A percentile compares a stretch with the other conserved stretches of the same genome.
Evolutionary conservation across 1,284 basidiomycete genomes (phyloP).

Genomic region (Rhodotorula sp.): DNA sequence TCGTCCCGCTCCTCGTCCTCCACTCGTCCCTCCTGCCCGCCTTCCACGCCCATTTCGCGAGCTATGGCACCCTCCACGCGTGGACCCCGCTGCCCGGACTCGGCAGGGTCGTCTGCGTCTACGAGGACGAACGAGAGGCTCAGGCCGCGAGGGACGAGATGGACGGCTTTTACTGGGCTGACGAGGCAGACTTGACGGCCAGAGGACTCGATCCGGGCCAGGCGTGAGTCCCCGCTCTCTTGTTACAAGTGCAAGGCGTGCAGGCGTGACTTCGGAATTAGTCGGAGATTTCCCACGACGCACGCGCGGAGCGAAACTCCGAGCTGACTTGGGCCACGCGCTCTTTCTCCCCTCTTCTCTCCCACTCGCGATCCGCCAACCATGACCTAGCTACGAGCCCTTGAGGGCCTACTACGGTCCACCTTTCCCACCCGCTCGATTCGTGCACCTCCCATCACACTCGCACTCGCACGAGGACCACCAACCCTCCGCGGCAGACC

Average conservation of each 20-base stretch:
- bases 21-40: slow-evolving; percentile 22
- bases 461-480: neutral
- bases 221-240: neutral
- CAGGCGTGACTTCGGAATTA: too few species aligned
- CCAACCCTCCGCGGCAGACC: neutral
- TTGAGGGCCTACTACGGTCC: slow-evolving; percentile 78
- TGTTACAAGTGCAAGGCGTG: neutral
- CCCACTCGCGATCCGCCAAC: neutral
- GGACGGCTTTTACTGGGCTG: slow-evolving; percentile 49
- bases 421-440: slow-evolving; percentile 55
- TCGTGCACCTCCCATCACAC: neutral
- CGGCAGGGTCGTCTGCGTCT: slow-evolving; percentile 76
- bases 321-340: slow-evolving; percentile 4
- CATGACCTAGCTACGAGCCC: slow-evolving; percentile 49
- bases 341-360: slow-evolving; percentile 1
- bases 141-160: slow-evolving; percentile 44
- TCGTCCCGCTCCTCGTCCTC: slow-evolving; percentile 29
- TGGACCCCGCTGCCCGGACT: slow-evolving; percentile 84
- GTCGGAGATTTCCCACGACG: neutral
- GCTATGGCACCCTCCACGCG: slow-evolving; percentile 71
- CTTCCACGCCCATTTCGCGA: slow-evolving; percentile 39
- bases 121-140: slow-evolving; percentile 55
- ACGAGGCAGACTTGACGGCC: slow-evolving; percentile 56
- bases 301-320: neutral
- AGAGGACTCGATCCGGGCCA: neutral